Evolutionary conservation across 1,284 basidiomycete genomes (phyloP), one percentile per base, ranked within the genome.

Genomic region (Moniliella sp.): DNA sequence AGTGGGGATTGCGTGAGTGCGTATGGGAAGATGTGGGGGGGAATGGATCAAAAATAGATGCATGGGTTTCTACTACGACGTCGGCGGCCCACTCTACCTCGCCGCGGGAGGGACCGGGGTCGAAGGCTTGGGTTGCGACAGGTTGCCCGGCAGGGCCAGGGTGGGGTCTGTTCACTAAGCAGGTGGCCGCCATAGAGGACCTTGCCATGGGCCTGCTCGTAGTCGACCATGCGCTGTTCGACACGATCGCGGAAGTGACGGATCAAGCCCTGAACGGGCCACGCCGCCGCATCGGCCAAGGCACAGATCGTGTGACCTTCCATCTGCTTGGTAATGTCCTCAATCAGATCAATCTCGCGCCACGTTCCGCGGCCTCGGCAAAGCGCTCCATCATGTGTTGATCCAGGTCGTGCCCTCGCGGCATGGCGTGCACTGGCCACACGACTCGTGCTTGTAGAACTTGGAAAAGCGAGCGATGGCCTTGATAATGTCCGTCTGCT

Each of bases 361-460:
- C 72, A 70, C 58, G 88, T 79, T 1, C 76, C 81, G 12, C 83
- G 72, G 2, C 88, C 55, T 80, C 76, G 25, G 78, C 77, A 64
- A 84, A 71, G 15, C 48, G 42, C 53, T 48, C 38, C 56, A 59
- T 57, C 51, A 59, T 59, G 43, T 51, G 54, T 34, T 41, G 10
- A 57, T 34, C 56, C 56, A 59, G 12, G 51, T 50, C 15, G 56
- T 59, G 16, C 84, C 84, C 61, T 91, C 86, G 49, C 84, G 69
- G 63, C 86, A 93, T 2, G 86, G 86, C 4, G 88, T 94, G 61
- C 86, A 97, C 63, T 94, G 91, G 14, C 91, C 91, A 54, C 88
- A 97, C 3, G 82, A 88, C 63, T 94, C 91, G 66, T 94, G 88
- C 65, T 93, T 91, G n/a, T n/a, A n/a, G n/a, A n/a, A n/a, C n/a